Evolutionary conservation across 139 green algal genomes (phyloP).

Genomic region (Chloropicon primus): DNA sequence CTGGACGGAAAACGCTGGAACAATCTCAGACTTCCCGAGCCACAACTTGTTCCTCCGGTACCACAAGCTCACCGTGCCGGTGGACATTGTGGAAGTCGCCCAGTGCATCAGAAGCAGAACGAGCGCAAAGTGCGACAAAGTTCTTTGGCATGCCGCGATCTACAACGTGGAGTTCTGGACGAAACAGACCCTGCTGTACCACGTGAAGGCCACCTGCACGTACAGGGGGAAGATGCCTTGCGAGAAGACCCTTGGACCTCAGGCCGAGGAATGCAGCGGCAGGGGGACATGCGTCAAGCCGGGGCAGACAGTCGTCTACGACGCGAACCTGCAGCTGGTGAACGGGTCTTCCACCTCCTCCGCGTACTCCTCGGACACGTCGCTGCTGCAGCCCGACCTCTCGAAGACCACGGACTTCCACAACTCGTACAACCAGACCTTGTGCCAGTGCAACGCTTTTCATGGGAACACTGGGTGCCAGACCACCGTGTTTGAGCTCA

Average conservation of each 20-base stretch:
- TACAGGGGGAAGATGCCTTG: not conserved
- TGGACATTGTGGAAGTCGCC: not conserved
- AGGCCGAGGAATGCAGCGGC: not conserved
- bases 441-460: not conserved
- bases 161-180: not conserved
- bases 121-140: not conserved
- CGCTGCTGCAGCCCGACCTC: no score
- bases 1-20: not conserved
- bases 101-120: not conserved
- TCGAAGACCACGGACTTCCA: not conserved
- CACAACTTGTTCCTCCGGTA: not conserved
- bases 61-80: not conserved
- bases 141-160: not conserved
- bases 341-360: no score
- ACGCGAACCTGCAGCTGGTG: not conserved
- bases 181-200: not conserved
- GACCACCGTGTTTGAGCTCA: not conserved
- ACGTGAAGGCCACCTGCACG: not conserved
- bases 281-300: not conserved
- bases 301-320: not conserved
- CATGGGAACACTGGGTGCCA: not conserved
- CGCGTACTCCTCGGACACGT: not conserved
- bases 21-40: not conserved
- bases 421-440: not conserved
- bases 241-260: not conserved